phyloP scores from a whole-genome alignment of 345 rosid species.

The sweet orange (Citrus sinensis) region DVS_A1.0 CM039167.1:7921501-7922000 shows the following conservation, averaged over 20 bases:
- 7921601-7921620: constrained; percentile 53
- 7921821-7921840: constrained; percentile 57
- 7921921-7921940: constrained; percentile 42
- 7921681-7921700: too few relatives aligned
- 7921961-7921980: constrained; percentile 17
- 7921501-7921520: not conserved
- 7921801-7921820: constrained; percentile 41
- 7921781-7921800: constrained; percentile 45
- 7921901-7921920: constrained; percentile 47
- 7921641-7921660: not conserved
- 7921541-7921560: constrained; percentile 52
- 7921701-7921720: not conserved
- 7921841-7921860: constrained; percentile 39
- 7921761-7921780: constrained; percentile 36
- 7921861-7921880: constrained; percentile 56
- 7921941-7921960: constrained; percentile 42
- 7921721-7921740: not conserved
- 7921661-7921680: not conserved
- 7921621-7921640: constrained; percentile 48
- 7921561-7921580: constrained; percentile 53
- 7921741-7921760: not conserved
- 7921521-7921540: not conserved
- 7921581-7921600: constrained; percentile 57
- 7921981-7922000: not conserved
- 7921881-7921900: constrained; percentile 67